Percentiles rank a stretch among this genome's conserved stretches.
Conservation (phyloP, 2,329 filamentous ascomycete species). For the Diaporthe aspalathi region DNA sequence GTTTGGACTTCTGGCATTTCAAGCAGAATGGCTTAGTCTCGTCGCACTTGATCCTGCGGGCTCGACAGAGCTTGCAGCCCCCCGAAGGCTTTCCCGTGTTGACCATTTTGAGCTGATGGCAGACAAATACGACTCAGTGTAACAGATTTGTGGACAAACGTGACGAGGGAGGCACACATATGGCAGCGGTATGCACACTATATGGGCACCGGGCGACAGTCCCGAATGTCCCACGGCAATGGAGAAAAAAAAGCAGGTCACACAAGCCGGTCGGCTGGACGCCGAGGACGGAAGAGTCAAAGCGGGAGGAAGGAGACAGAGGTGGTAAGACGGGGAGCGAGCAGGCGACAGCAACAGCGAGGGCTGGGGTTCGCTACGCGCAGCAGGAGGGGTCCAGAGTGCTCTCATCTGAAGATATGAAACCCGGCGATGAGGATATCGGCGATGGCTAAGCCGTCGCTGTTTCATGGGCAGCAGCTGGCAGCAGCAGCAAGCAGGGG, state of each 20-base stretch:
- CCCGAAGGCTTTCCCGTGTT: slow-evolving; percentile 44
- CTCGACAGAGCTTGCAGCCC: slow-evolving; percentile 43
- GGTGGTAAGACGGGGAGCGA: slow-evolving; percentile 14
- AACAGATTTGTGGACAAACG: slow-evolving; percentile 1
- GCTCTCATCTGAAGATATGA: slow-evolving; percentile 33
- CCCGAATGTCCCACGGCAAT: neutral
- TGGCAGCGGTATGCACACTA: slow-evolving; percentile 7
- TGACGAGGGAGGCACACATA: neutral
- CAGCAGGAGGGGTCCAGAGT: slow-evolving; percentile 7
- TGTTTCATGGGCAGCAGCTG: slow-evolving; percentile 22
- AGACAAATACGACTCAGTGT: neutral
- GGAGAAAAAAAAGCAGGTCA: neutral
- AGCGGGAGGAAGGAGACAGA: neutral
- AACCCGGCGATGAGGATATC: slow-evolving; percentile 24
- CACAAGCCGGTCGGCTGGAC: neutral
- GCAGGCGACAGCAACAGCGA: neutral
- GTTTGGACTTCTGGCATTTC: slow-evolving; percentile 42
- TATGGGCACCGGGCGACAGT: neutral
- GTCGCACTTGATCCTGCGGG: slow-evolving; percentile 44
- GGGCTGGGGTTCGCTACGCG: neutral
- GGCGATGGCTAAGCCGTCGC: slow-evolving; percentile 23
- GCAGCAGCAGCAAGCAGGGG: neutral
- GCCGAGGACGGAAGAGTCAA: slow-evolving; percentile 16
- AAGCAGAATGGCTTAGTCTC: slow-evolving; percentile 44
- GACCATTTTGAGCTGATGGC: slow-evolving; percentile 39